These are phyloP conservation scores for Penicillium verhagenii DNA, from an alignment of 495 filamentous ascomycete genomes.

Conservation along the genomic window DNA sequence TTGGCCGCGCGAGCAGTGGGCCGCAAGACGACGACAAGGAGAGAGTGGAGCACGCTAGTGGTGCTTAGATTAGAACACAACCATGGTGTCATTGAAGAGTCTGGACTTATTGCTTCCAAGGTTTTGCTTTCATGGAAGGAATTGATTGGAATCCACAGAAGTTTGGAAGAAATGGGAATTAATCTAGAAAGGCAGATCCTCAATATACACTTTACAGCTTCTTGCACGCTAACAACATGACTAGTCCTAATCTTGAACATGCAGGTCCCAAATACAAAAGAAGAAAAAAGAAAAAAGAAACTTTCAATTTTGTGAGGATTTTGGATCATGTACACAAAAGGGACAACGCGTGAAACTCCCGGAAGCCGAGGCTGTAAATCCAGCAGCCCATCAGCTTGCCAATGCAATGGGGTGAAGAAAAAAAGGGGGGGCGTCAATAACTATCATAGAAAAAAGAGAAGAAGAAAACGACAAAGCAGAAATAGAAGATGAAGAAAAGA, in stretches of 20 bases:
- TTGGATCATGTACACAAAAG: constrained; percentile 1
- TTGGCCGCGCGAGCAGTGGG: constrained; percentile 27
- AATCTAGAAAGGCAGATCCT: too few relatives aligned
- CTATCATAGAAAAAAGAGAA: not conserved
- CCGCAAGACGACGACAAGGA: constrained; percentile 21
- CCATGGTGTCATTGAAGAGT: constrained; percentile 15
- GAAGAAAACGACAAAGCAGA: too few relatives aligned
- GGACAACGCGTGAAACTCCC: constrained; percentile 18
- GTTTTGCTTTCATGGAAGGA: not conserved
- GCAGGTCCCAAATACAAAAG: constrained; percentile 15
- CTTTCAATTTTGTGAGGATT: not conserved
- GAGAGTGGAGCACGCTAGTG: constrained; percentile 27
- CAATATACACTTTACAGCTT: not conserved
- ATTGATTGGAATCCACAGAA: not conserved
- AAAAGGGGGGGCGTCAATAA: constrained; percentile 3
- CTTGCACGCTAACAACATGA: not conserved
- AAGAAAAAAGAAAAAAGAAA: constrained; percentile 7
- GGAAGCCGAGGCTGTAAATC: constrained; percentile 18
- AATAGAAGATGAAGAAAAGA: not conserved
- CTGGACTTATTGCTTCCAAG: not conserved
- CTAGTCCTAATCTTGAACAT: not conserved
- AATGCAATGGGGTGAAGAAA: constrained; percentile 17
- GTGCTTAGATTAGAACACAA: constrained; percentile 26
- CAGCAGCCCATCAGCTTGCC: constrained; percentile 16
- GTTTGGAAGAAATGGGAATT: not conserved